A percentile compares a stretch with the other conserved stretches of the same genome.
phyloP scores from a whole-genome alignment of 306 rosid species.

The Astragalus membranaceus region DNA sequence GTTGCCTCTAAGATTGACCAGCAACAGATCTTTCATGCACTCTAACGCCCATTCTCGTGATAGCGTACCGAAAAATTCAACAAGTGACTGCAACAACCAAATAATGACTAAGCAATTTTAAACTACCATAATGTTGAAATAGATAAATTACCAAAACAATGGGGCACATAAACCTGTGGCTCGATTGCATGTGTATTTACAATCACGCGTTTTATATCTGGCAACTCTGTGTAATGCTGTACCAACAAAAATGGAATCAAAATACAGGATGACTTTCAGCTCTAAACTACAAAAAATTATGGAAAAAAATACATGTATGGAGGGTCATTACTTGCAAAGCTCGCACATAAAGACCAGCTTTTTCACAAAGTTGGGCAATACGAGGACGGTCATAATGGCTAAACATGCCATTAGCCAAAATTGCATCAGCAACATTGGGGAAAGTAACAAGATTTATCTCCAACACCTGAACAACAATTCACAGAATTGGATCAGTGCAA shows the following conservation, averaged over 20 bases:
- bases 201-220: constrained; percentile 94
- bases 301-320: neutral
- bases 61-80: constrained; percentile 92
- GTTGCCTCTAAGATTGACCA: constrained; percentile 96
- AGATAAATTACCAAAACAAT: constrained; percentile 11
- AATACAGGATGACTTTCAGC: neutral
- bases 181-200: constrained; percentile 98
- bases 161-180: constrained; percentile 72
- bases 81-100: constrained; percentile 66
- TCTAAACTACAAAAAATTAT: neutral
- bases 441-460: constrained; percentile 96
- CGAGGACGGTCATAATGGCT: constrained; percentile 98
- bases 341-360: constrained; percentile 93
- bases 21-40: constrained; percentile 96
- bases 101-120: constrained; percentile 13
- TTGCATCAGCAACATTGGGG: constrained; percentile 98
- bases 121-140: neutral
- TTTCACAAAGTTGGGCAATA: constrained; percentile 92
- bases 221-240: constrained; percentile 99
- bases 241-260: constrained; percentile 25
- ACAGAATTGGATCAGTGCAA: constrained; percentile 19
- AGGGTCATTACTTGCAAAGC: constrained; percentile 77
- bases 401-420: constrained; percentile 98
- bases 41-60: constrained; percentile 97
- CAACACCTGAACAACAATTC: constrained; percentile 54